Base-by-base conservation (phyloP, 169 alveolate species). In the Cardiosporidium cionae region DNA sequence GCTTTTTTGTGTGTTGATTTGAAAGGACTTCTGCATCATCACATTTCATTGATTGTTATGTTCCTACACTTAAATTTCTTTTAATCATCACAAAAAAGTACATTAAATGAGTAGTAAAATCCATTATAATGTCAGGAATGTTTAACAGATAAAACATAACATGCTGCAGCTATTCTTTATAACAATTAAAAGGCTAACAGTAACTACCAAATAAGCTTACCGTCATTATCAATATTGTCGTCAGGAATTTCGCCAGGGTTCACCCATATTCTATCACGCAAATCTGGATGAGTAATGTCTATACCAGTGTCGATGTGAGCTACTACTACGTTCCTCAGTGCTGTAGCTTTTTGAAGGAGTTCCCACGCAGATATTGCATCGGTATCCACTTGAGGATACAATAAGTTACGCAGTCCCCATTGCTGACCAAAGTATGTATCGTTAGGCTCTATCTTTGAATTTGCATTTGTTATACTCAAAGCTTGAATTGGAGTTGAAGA, bases 231-330 rank as follows among this genome's bases (percentile, higher is more conserved):
- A 7, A 84, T 81, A 34, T 82, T 86, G 35, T 81, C 78, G 3
- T 74, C 89, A 7, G 84, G 80, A 35, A 82, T 58, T 78, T 84
- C 90, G 6, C 68, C 36, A 28, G 63, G 68, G 33, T 84, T 84
- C 31, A 68, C 54, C 87, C 88, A 84, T 81, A 84, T 72, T 63
- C 78, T 72, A 3, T 64, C 76, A 29, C 44, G 72, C 16, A 84
- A 58, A 28, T 82, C 89, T n/a, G 80, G 82, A 36, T 84, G 89
- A 9, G 71, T 69, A 67, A 53, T 71, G 1, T 71, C 83, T 0
- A 84, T 81, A 0, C 89, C 89, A 28, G 89, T 81, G 81, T 84
- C 89, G n/a, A 84, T 80, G 7, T 79, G 87, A 1, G 84, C 89
- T 29, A 84, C 84, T n/a, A 84, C 65, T 16, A 44, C 58, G n/a